phyloP scores from a whole-genome alignment of 306 rosid species.

The Trifolium repens region DNA sequence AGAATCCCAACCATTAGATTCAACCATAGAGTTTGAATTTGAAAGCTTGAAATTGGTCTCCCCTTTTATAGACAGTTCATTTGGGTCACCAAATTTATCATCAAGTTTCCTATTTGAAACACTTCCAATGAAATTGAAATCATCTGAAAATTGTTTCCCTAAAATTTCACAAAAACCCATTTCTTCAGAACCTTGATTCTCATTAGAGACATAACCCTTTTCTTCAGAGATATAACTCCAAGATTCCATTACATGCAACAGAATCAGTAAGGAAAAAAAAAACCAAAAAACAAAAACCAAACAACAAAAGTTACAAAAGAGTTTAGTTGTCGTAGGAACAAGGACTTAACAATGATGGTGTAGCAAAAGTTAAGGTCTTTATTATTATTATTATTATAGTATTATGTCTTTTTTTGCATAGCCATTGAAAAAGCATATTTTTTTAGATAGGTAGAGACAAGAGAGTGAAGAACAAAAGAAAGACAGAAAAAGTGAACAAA shows the following conservation, averaged over 20 bases:
- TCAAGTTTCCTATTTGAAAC: not conserved
- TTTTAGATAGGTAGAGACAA: not conserved
- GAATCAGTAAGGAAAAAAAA: conserved; percentile 1
- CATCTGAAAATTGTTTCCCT: conserved; percentile 50
- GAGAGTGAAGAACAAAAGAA: not conserved
- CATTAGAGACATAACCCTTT: conserved; percentile 48
- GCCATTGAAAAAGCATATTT: not conserved
- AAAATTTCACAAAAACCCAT: conserved; percentile 59
- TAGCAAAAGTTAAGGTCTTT: not conserved
- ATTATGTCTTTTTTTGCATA: not conserved
- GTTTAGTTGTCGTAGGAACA: not conserved
- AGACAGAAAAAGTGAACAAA: no score
- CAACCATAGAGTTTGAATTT: conserved; percentile 57
- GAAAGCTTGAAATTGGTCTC: conserved; percentile 67
- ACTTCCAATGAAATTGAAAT: conserved; percentile 4
- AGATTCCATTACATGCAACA: conserved; percentile 68
- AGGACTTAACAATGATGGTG: not conserved
- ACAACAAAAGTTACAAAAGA: not conserved
- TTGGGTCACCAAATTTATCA: conserved; percentile 39
- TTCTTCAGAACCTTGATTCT: conserved; percentile 67
- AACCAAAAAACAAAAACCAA: not conserved
- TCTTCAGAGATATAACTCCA: conserved; percentile 77
- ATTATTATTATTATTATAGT: not conserved
- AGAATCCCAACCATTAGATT: conserved; percentile 63
- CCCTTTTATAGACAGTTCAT: conserved; percentile 36